Conservation (phyloP, 345 rosid genomes). For the Bruguiera gymnorhiza region DNA sequence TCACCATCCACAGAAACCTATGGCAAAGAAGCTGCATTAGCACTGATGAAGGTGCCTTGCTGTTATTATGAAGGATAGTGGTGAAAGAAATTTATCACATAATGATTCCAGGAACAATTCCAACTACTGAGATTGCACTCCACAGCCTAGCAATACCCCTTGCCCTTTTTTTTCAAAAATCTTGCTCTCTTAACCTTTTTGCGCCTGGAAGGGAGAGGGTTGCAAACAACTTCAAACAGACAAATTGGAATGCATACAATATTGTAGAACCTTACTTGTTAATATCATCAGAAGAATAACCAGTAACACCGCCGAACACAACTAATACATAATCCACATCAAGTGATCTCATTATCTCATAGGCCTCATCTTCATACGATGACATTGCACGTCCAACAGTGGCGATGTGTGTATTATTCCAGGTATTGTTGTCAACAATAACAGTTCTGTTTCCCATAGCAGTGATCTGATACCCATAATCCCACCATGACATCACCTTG, state of each 20-base stretch:
- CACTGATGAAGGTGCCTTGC: not conserved
- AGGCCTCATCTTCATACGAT: slow-evolving; percentile 92
- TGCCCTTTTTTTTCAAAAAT: too few species aligned
- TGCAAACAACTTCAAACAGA: not conserved
- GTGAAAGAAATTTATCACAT: not conserved
- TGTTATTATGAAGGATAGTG: not conserved
- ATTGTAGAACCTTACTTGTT: slow-evolving; percentile 64
- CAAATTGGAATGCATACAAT: not conserved
- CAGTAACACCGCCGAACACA: slow-evolving; percentile 98
- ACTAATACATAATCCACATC: slow-evolving; percentile 96
- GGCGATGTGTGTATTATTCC: slow-evolving; percentile 99
- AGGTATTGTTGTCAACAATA: slow-evolving; percentile 96
- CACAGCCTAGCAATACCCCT: too few species aligned
- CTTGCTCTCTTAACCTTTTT: too few species aligned
- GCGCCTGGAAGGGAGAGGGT: too few species aligned
- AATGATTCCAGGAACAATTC: too few species aligned
- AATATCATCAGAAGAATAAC: slow-evolving; percentile 99
- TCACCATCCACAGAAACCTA: slow-evolving; percentile 99
- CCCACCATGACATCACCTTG: slow-evolving; percentile 99
- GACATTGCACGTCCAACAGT: slow-evolving; percentile 99
- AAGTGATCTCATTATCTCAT: slow-evolving; percentile 91
- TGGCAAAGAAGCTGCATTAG: slow-evolving; percentile 17
- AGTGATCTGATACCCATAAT: slow-evolving; percentile 97
- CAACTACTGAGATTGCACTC: too few species aligned
- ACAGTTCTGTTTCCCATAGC: slow-evolving; percentile 99